Evolutionary conservation across 306 rosid genomes (phyloP), one percentile per base, ranked within the genome.

Genomic region (Ceratonia siliqua): DNA sequence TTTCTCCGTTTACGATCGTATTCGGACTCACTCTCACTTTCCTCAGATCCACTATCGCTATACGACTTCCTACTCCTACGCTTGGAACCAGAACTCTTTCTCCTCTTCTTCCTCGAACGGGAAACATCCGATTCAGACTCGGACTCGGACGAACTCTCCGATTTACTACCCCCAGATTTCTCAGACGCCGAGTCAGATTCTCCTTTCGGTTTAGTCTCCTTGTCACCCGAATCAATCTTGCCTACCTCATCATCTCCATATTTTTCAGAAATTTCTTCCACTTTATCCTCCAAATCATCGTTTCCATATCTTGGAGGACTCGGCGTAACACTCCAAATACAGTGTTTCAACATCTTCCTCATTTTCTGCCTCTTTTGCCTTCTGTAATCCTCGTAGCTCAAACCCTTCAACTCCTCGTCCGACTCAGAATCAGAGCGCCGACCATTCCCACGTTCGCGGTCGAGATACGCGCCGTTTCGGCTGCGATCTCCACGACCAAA

Each of bases 311-410:
- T 89, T 0, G 96, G 92, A 43, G 97, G 97, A 66, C 99, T 92
- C 1, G 99, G 97, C 61, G 96, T 89, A 27, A 71, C 85, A 52
- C 83, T 87, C 97, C 95, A 94, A 38, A 94, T 90, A 68, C 99
- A 94, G 24, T 75, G 72, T 69, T 80, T 87, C 83, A 90, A 72
- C 72, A 59, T 6, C 81, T 85, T 94, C 89, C 99, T 83, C 87
- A 90, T 46, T 85, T 90, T 90, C 77, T 92, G 97, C 80, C 98
- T 86, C 86, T 89, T 94, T 58, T 87, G 45, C 89, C 96, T 90
- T 32, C 95, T 58, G 57, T 75, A 86, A 52, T 92, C 96, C 85
- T 90, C 96, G 68, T 62, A 85, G 49, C 39, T 80, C 84, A 90
- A 73, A 27, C 97, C 96, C 79, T 85, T 90, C 80, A 92, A 67